Percentiles rank a stretch among this genome's conserved stretches.
Evolutionary conservation across 768 basidiomycete genomes (phyloP).

Genomic region (Hirschioporus abietinus): DNA sequence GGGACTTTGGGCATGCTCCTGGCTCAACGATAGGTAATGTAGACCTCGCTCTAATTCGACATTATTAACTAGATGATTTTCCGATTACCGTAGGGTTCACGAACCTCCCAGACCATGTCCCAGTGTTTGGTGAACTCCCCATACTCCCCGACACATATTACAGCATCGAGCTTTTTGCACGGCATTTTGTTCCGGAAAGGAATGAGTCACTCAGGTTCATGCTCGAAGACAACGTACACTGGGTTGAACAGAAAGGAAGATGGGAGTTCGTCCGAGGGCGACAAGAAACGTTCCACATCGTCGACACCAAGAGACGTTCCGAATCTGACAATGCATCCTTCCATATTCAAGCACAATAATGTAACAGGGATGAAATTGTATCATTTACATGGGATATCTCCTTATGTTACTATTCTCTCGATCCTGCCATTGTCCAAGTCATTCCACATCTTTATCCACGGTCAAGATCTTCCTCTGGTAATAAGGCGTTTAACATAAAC

Average conservation of each 20-base stretch:
- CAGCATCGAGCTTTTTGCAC: constrained; percentile 48
- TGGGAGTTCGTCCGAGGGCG: constrained; percentile 48
- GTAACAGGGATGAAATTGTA: background rate
- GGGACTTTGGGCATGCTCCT: constrained; percentile 51
- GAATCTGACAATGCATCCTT: background rate
- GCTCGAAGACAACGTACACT: constrained; percentile 40
- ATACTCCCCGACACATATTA: constrained; percentile 48
- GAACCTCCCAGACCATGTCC: constrained; percentile 39
- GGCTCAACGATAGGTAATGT: constrained; percentile 43
- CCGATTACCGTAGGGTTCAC: constrained; percentile 31
- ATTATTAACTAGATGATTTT: background rate
- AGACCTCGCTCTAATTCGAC: constrained; percentile 6
- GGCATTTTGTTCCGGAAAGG: constrained; percentile 43
- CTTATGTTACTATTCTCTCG: too few species aligned
- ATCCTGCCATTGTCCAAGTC: too few species aligned
- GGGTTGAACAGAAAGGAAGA: constrained; percentile 29
- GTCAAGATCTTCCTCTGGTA: background rate
- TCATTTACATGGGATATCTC: too few species aligned
- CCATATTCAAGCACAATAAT: background rate
- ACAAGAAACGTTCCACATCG: constrained; percentile 43
- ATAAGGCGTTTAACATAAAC: background rate
- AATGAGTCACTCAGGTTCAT: constrained; percentile 41
- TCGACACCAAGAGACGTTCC: constrained; percentile 18
- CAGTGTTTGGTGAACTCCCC: constrained; percentile 41
- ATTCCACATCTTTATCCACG: too few species aligned